Evolutionary conservation across 2,329 filamentous ascomycete species (phyloP), one percentile per base, ranked within the genome.

Genomic region (Penicillium crustosum): DNA sequence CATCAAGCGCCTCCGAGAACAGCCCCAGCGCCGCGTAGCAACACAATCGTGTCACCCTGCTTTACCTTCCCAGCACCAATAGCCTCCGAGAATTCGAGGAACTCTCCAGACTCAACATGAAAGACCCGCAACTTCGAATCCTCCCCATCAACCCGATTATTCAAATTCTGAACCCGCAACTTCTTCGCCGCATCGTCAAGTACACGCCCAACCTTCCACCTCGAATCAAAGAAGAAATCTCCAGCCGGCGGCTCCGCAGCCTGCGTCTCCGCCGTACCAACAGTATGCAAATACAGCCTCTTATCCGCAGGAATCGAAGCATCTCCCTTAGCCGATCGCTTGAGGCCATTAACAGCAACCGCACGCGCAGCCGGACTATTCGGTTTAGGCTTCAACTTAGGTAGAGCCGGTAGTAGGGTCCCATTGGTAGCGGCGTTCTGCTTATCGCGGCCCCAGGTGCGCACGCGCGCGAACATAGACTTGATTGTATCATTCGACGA

Each of bases 311-410:
- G 81, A 0, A 97, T 76, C 68, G 91, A 93, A 10, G 86, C 86
- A 63, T 97, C 93, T 1, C 95, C 95, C 77, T 96, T 97, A 2
- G 94, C 93, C 0, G 84, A 86, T 72, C 89, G 89, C 78, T 96
- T 97, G 42, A 99, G 79, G 10, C 83, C 85, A 62, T 91, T 91
- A 7, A 93, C 81, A 6, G 89, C 90, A 3, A 87, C 79, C 19
- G 90, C 66, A 2, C 88, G 83, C 49, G 87, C 85, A 0, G 89
- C 83, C 0, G 87, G 82, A 33, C 67, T 69, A 57, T 68, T 69
- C 9, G 67, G 62, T 49, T 68, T 87, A 19, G 86, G 80, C 65
- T 87, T 87, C 1, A 88, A 83, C 15, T 89, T 77, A 12, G 65
- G 65, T 31, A 67, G 50, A 3, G 86, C 76, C 15, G 65, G 65